A percentile compares a stretch with the other conserved stretches of the same genome.
Conservation (phyloP, 2,329 filamentous ascomycete genomes). For the Lasiodiplodia hormozganensis region DNA sequence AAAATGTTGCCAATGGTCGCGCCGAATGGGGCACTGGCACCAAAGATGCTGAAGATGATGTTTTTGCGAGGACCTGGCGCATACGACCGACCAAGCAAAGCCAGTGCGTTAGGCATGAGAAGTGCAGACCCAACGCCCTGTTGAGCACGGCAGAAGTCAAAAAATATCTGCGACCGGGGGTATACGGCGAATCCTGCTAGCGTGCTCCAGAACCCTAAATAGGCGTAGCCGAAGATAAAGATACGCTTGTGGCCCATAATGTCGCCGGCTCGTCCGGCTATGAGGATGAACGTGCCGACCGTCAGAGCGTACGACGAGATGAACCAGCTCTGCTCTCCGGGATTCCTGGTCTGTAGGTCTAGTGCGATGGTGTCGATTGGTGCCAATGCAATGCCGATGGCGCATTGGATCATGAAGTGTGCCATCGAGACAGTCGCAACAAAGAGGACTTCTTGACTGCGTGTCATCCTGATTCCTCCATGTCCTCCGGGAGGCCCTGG, state of each 20-base stretch:
- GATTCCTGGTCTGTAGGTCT: conserved; percentile 49
- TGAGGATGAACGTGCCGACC: conserved; percentile 54
- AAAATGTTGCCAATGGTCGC: conserved; percentile 45
- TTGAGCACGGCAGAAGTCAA: conserved; percentile 47
- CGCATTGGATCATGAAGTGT: conserved; percentile 41
- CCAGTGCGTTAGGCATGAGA: conserved; percentile 47
- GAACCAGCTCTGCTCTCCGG: conserved; percentile 53
- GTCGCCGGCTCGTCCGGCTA: conserved; percentile 54
- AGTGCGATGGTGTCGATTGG: conserved; percentile 55
- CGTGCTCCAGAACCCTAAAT: conserved; percentile 50
- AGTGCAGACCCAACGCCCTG: conserved; percentile 50
- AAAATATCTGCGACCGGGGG: conserved; percentile 38
- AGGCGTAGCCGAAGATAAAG: conserved; percentile 49
- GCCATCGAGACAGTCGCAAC: conserved; percentile 39
- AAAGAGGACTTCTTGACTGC: conserved; percentile 37
- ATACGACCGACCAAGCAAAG: conserved; percentile 45
- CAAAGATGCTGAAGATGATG: conserved; percentile 48
- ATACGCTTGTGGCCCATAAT: conserved; percentile 53
- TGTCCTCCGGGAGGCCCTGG: background rate
- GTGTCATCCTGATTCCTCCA: conserved; percentile 33
- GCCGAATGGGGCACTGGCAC: conserved; percentile 45
- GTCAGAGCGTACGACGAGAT: conserved; percentile 53
- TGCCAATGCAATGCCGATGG: conserved; percentile 43
- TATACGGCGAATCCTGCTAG: conserved; percentile 50
- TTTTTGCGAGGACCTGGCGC: conserved; percentile 46